Evolutionary conservation across 257 asterid species (phyloP).

Genomic region (Solanum bulbocastanum): DNA sequence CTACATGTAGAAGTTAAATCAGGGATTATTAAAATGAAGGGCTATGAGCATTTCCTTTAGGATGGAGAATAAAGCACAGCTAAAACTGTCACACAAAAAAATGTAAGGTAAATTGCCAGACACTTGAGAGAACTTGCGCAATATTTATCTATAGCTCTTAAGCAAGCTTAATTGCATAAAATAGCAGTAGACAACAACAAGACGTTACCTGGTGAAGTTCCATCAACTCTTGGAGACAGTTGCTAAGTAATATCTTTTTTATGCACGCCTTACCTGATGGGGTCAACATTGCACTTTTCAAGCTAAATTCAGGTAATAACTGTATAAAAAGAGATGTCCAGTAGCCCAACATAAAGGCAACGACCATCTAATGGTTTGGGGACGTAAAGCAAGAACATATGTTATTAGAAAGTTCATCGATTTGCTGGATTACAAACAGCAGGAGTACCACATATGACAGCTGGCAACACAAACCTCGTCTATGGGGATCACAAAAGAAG

Average conservation of each 20-base stretch:
- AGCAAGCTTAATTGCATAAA: background rate
- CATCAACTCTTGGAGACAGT: constrained; percentile 98
- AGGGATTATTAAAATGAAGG: background rate
- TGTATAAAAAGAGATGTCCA: background rate
- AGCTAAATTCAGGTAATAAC: background rate
- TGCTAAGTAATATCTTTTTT: constrained; percentile 91
- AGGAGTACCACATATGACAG: background rate
- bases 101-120: background rate
- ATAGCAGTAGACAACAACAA: background rate
- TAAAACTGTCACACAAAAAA: background rate
- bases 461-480: constrained; percentile 58
- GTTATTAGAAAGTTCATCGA: background rate
- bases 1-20: background rate
- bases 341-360: background rate
- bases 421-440: background rate
- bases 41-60: background rate
- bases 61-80: background rate
- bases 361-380: background rate
- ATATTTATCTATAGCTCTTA: background rate
- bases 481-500: constrained; percentile 97
- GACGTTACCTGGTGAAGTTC: constrained; percentile 88
- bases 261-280: constrained; percentile 95
- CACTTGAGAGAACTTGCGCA: background rate
- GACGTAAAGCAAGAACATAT: background rate
- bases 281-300: constrained; percentile 4